These are phyloP conservation scores for Gentiana dahurica DNA, from an alignment of 257 asterid genomes.

Conservation along the genomic window DNA sequence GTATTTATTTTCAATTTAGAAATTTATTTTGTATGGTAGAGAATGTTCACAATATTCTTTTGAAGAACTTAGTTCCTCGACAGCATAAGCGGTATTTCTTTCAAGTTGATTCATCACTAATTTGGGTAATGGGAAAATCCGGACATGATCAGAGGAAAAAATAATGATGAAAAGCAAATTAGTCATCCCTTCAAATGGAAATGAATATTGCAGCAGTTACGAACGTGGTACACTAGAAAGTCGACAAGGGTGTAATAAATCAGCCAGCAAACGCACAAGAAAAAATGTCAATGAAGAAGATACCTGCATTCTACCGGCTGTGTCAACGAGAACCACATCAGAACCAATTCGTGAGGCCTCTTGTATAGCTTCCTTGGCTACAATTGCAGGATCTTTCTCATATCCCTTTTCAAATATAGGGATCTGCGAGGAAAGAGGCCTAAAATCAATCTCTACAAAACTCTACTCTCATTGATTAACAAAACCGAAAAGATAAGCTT, in stretches of 20 bases:
- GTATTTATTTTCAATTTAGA: no score
- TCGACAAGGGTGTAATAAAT: background rate
- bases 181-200: no score
- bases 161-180: no score
- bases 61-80: no score
- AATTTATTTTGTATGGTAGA: no score
- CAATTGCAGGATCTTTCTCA: slow-evolving; percentile 96
- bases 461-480: background rate
- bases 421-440: slow-evolving; percentile 30
- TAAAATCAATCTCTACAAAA: slow-evolving; percentile 1
- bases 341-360: slow-evolving; percentile 85
- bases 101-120: no score
- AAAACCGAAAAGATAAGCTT: background rate
- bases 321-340: slow-evolving; percentile 96
- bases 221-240: background rate
- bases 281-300: background rate
- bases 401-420: slow-evolving; percentile 98
- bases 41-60: no score
- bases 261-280: no score
- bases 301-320: slow-evolving; percentile 99
- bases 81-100: no score
- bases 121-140: no score
- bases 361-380: slow-evolving; percentile 95
- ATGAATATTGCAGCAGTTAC: no score
- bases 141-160: no score